Evolutionary conservation across 2,329 filamentous ascomycete genomes (phyloP).

Genomic region (Fusarium palustre): DNA sequence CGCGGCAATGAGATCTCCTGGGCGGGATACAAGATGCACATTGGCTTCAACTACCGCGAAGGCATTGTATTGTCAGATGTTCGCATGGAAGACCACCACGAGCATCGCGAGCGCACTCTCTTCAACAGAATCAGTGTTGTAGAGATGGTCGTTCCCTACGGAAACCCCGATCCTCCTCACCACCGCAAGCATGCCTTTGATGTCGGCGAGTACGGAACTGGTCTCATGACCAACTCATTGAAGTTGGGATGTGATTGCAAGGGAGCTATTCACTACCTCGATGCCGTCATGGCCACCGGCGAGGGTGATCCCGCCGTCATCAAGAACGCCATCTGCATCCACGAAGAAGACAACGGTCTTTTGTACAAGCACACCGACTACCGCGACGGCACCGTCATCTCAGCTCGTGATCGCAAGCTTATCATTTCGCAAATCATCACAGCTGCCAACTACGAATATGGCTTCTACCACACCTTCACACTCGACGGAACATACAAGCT

Average conservation of each 20-base stretch:
- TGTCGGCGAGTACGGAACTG: constrained; percentile 82
- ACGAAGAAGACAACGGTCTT: constrained; percentile 68
- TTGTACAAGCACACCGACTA: constrained; percentile 74
- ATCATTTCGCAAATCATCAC: constrained; percentile 75
- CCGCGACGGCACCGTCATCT: constrained; percentile 68
- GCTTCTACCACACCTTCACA: constrained; percentile 55
- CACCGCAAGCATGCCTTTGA: constrained; percentile 86
- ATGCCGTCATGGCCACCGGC: constrained; percentile 87
- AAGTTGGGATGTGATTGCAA: constrained; percentile 87
- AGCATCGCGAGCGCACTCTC: constrained; percentile 62
- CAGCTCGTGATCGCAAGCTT: constrained; percentile 68
- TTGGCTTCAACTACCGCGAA: constrained; percentile 79
- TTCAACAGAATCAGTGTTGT: constrained; percentile 75
- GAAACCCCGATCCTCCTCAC: constrained; percentile 82
- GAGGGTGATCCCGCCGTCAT: constrained; percentile 81
- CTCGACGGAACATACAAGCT: constrained; percentile 74
- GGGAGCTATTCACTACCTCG: constrained; percentile 90
- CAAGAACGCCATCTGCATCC: constrained; percentile 95
- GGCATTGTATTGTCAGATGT: constrained; percentile 78
- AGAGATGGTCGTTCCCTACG: constrained; percentile 80
- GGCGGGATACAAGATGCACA: constrained; percentile 77
- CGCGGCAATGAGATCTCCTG: constrained; percentile 63
- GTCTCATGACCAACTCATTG: constrained; percentile 88
- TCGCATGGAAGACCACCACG: constrained; percentile 66
- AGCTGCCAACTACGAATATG: constrained; percentile 73